Base-by-base conservation (phyloP, 192 early-diverging fungal genomes). In the Mortierella claussenii region DNA sequence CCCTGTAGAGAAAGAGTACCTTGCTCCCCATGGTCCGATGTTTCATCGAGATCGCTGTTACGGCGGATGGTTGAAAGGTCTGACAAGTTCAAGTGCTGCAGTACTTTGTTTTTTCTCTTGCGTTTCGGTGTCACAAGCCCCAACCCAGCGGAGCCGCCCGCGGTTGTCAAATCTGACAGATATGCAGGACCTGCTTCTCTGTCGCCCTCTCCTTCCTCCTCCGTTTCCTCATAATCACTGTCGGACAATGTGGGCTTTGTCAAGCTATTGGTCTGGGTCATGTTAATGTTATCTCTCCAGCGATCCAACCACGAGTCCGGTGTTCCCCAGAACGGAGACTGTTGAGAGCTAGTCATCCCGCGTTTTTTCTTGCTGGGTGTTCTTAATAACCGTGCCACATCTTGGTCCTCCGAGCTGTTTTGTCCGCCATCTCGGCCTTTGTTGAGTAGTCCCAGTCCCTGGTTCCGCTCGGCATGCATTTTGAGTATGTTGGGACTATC, bases 241-340 rank as follows among this genome's bases (percentile, higher is more conserved):
- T 47, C 46, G 7, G 44, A 11, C 30, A 49, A 44, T n/a, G 21
- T 60, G 5, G 67, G 67, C 10, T 37, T 56, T 36, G 52, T 60
- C 67, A 69, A 57, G 6, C 26, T 69, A 6, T 49, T n/a, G n/a
- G n/a, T 28, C 11, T 69, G 67, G 2, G 10, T 59, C 56, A 69
- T 60, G 34, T 50, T 69, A 28, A 53, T 53, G n/a, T 26, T n/a
- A 28, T 34, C 44, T 48, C 60, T 69, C 67, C 67, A 69, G 12
- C 57, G 47, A 24, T 48, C 33, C 23, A 69, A 42, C 40, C 27
- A 36, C 15, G 67, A 45, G 3, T 57, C 50, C 18, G 57, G 65
- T 58, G 65, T 42, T 53, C 28, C 15, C 17, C 18, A 6, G 15
- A 30, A 5, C 17, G 10, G 8, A 28, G 18, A 17, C 47, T 24